phyloP scores from a whole-genome alignment of 2,329 filamentous ascomycete genomes.

The Cladophialophora bantiana region DNA sequence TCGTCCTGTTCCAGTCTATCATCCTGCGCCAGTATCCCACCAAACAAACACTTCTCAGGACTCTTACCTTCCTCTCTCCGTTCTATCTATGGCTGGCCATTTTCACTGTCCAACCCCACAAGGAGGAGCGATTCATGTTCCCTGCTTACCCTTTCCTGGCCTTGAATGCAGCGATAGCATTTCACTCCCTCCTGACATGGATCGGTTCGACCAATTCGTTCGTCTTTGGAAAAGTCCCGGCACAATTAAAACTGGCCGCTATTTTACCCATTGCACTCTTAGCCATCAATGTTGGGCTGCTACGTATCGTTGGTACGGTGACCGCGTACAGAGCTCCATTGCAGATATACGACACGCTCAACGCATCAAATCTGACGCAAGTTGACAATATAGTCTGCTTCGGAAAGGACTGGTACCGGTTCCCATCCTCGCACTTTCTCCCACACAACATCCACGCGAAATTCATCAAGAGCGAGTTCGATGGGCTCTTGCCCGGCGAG shows the following conservation, averaged over 20 bases:
- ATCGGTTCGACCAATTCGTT: slow-evolving; percentile 74
- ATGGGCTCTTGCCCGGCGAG: slow-evolving; percentile 85
- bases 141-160: slow-evolving; percentile 90
- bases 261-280: slow-evolving; percentile 59
- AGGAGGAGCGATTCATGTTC: slow-evolving; percentile 99
- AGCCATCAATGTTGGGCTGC: slow-evolving; percentile 70
- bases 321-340: slow-evolving; percentile 86
- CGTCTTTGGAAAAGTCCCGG: slow-evolving; percentile 75
- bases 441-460: slow-evolving; percentile 83
- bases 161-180: slow-evolving; percentile 82
- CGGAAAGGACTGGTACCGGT: slow-evolving; percentile 98
- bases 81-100: slow-evolving; percentile 96
- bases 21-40: slow-evolving; percentile 65
- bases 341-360: slow-evolving; percentile 60
- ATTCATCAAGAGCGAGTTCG: slow-evolving; percentile 90
- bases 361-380: slow-evolving; percentile 59
- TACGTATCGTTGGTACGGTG: slow-evolving; percentile 78
- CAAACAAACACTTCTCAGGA: slow-evolving; percentile 74
- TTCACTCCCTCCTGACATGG: slow-evolving; percentile 79
- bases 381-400: slow-evolving; percentile 79
- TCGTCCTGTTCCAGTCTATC: slow-evolving; percentile 76
- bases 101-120: slow-evolving; percentile 92
- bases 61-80: slow-evolving; percentile 77
- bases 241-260: slow-evolving; percentile 70
- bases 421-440: slow-evolving; percentile 90